Evolutionary conservation across 1,139 yeast genomes (phyloP).

Genomic region (Nakaseomyces nivariensis): DNA sequence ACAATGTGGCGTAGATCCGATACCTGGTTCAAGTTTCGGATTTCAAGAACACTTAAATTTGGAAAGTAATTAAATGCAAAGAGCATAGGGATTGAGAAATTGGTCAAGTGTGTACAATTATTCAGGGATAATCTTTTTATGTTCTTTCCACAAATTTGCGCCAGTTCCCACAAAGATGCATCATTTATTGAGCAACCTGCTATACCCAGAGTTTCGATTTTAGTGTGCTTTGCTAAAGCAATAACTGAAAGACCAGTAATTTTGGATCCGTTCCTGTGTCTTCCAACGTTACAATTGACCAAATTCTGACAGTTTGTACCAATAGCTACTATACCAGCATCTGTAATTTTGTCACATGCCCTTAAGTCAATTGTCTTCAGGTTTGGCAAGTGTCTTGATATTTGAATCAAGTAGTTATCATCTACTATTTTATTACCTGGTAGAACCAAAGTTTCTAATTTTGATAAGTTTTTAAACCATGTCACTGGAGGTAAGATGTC

Average conservation of each 20-base stretch:
- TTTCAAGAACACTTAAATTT: constrained; percentile 63
- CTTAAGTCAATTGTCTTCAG: constrained; percentile 63
- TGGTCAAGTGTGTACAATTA: constrained; percentile 57
- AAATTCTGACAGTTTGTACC: constrained; percentile 52
- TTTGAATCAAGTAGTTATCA: constrained; percentile 46
- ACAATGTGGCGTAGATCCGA: constrained; percentile 57
- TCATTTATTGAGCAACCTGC: constrained; percentile 85
- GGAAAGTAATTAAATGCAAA: constrained; percentile 47
- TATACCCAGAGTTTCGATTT: constrained; percentile 64
- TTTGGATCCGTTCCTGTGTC: constrained; percentile 58
- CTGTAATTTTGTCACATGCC: constrained; percentile 75
- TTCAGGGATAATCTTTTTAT: constrained; percentile 68
- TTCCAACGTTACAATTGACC: constrained; percentile 60
- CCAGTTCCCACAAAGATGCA: constrained; percentile 70
- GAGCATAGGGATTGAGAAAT: constrained; percentile 56
- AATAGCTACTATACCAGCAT: constrained; percentile 59
- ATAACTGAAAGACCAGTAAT: constrained; percentile 65
- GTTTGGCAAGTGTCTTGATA: constrained; percentile 49
- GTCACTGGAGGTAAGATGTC: constrained; percentile 45
- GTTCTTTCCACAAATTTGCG: constrained; percentile 43
- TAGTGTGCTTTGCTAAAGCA: constrained; percentile 44
- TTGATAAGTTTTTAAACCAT: constrained; percentile 34
- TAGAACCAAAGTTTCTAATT: constrained; percentile 49
- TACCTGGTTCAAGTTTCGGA: constrained; percentile 51
- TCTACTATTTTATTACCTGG: constrained; percentile 67